Evolutionary conservation across 2,329 filamentous ascomycete genomes (phyloP).

Genomic region (Tolypocladium tropicale): DNA sequence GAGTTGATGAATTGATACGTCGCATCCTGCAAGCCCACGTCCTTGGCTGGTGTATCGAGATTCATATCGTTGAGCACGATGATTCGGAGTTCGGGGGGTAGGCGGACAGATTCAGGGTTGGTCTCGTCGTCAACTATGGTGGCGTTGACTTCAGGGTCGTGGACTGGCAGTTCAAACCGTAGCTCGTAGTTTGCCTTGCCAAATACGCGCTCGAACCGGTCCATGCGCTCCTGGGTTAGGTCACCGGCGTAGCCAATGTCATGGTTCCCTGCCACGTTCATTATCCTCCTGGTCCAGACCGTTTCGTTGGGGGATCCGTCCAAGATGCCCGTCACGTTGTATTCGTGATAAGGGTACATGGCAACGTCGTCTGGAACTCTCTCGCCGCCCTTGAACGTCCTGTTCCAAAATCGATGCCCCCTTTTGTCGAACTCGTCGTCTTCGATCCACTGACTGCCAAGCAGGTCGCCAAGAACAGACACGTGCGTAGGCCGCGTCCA

Average conservation of each 20-base stretch:
- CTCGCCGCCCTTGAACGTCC: slow-evolving; percentile 61
- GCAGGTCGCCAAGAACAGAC: slow-evolving; percentile 77
- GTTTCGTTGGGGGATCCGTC: slow-evolving; percentile 31
- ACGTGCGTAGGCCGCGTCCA: slow-evolving; percentile 80
- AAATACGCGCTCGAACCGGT: slow-evolving; percentile 75
- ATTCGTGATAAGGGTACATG: slow-evolving; percentile 34
- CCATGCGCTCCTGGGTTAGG: slow-evolving; percentile 62
- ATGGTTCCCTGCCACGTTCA: slow-evolving; percentile 91
- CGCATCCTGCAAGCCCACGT: slow-evolving; percentile 55
- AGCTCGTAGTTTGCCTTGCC: slow-evolving; percentile 88
- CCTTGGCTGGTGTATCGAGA: slow-evolving; percentile 71
- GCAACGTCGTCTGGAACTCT: slow-evolving; percentile 50
- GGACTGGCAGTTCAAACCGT: slow-evolving; percentile 51
- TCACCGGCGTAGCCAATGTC: slow-evolving; percentile 96
- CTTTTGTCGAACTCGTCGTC: slow-evolving; percentile 73
- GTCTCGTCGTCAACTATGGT: slow-evolving; percentile 29
- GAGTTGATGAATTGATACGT: slow-evolving; percentile 71
- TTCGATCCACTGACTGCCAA: slow-evolving; percentile 91
- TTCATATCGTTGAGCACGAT: slow-evolving; percentile 89
- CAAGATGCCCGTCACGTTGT: slow-evolving; percentile 39
- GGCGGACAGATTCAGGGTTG: slow-evolving; percentile 35
- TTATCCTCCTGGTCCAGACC: slow-evolving; percentile 64
- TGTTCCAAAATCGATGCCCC: slow-evolving; percentile 66
- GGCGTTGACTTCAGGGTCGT: slow-evolving; percentile 25
- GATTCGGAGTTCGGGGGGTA: slow-evolving; percentile 64